These are phyloP conservation scores for Cornus kousa DNA, from an alignment of 148 eudicot genomes.

Conservation along the genomic window DNA sequence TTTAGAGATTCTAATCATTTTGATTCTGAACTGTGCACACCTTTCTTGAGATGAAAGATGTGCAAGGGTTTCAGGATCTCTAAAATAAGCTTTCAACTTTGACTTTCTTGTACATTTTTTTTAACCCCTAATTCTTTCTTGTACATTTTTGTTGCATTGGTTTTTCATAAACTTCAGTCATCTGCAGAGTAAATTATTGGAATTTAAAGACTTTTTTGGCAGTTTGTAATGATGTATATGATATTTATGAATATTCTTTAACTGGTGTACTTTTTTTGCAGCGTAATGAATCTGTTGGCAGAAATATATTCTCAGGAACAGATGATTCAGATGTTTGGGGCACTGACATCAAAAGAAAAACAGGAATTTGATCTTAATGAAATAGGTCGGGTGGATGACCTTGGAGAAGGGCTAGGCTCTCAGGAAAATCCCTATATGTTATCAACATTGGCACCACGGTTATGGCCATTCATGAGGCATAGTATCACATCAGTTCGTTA, in stretches of 20 bases:
- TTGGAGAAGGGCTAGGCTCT: conserved; percentile 36
- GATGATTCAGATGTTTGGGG: conserved; percentile 70
- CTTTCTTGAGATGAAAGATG: not conserved
- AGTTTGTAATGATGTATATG: not conserved
- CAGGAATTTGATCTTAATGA: conserved; percentile 78
- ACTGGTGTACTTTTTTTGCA: conserved; percentile 29
- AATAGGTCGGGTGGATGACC: conserved; percentile 44
- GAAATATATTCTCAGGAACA: conserved; percentile 96
- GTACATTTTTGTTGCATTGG: not conserved
- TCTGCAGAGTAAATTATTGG: not conserved
- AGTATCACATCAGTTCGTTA: conserved; percentile 94
- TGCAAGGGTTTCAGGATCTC: not conserved
- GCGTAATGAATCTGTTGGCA: conserved; percentile 97
- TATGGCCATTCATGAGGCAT: conserved; percentile 99
- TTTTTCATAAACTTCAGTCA: not conserved
- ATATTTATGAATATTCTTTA: not conserved
- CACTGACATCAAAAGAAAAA: conserved; percentile 32
- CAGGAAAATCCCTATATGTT: conserved; percentile 67
- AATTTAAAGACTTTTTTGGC: not conserved
- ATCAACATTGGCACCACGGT: conserved; percentile 86
- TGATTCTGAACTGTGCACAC: not conserved
- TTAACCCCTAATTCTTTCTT: not conserved
- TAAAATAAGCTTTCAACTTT: not conserved
- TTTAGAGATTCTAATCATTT: not conserved
- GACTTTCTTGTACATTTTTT: not conserved